Percentiles rank a stretch among this genome's conserved stretches.
These are phyloP conservation scores for Stachybotrys chartarum DNA, from an alignment of 2,329 filamentous ascomycete genomes.

Conservation along the genomic window DNA sequence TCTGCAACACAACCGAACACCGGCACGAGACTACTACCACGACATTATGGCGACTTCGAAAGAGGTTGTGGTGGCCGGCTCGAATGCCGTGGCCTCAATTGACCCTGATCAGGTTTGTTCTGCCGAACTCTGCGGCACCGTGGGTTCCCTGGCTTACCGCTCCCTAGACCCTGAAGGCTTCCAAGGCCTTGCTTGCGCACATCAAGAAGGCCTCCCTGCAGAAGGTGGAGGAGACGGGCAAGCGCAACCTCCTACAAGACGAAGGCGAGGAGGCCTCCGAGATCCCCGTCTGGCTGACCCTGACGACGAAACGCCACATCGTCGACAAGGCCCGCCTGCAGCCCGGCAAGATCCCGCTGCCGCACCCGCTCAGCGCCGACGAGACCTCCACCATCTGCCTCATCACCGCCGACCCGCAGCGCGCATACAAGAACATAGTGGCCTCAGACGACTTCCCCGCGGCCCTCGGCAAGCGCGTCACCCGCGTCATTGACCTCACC, in stretches of 20 bases:
- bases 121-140: not conserved
- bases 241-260: slow-evolving; percentile 50
- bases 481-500: slow-evolving; percentile 69
- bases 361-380: slow-evolving; percentile 65
- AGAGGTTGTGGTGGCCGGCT: slow-evolving; percentile 24
- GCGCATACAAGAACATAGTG: slow-evolving; percentile 84
- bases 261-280: slow-evolving; percentile 32
- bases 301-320: slow-evolving; percentile 61
- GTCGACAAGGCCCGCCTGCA: slow-evolving; percentile 71
- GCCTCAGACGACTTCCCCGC: slow-evolving; percentile 65
- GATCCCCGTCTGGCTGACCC: slow-evolving; percentile 52
- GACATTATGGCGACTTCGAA: slow-evolving; percentile 33
- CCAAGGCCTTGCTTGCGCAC: slow-evolving; percentile 54
- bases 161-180: slow-evolving; percentile 51
- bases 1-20: not conserved
- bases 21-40: not conserved
- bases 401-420: slow-evolving; percentile 75
- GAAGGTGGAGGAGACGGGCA: slow-evolving; percentile 35
- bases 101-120: slow-evolving; percentile 33
- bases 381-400: slow-evolving; percentile 69
- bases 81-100: slow-evolving; percentile 25
- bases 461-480: slow-evolving; percentile 59
- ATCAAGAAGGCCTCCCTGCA: slow-evolving; percentile 50
- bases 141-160: slow-evolving; percentile 5
- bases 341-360: slow-evolving; percentile 73